Conservation (phyloP, 169 alveolate genomes). For the Plasmodium knowlesi region DNA sequence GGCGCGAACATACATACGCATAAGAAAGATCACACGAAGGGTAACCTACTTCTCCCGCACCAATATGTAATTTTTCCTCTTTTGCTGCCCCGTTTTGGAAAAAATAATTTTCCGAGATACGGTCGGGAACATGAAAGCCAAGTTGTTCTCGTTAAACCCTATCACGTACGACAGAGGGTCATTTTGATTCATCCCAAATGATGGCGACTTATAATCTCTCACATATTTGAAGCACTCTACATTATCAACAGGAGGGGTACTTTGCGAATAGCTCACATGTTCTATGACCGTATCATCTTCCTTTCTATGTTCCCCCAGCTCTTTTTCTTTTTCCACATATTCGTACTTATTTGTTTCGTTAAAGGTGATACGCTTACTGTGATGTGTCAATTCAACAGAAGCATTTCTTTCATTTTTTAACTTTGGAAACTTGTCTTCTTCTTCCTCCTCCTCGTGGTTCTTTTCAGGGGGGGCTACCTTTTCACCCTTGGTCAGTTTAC, state of each 20-base stretch:
- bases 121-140: constrained; percentile 59
- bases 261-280: not conserved
- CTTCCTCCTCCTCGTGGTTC: not conserved
- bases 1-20: not conserved
- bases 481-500: not conserved
- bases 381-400: not conserved
- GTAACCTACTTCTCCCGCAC: constrained; percentile 1
- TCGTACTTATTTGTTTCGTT: not conserved
- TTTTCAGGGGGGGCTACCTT: not conserved
- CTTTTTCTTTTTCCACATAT: not conserved
- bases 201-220: constrained; percentile 63
- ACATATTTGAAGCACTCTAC: constrained; percentile 42
- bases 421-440: not conserved
- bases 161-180: constrained; percentile 46
- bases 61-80: constrained; percentile 55
- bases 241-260: constrained; percentile 7
- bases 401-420: not conserved
- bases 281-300: not conserved
- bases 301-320: not conserved
- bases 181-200: constrained; percentile 25
- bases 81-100: constrained; percentile 70
- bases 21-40: not conserved
- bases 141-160: constrained; percentile 16
- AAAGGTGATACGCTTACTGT: not conserved
- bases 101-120: constrained; percentile 49